These are phyloP conservation scores for Angomonas desouzai DNA, from an alignment of 208 protist species.

Conservation along the genomic window DNA sequence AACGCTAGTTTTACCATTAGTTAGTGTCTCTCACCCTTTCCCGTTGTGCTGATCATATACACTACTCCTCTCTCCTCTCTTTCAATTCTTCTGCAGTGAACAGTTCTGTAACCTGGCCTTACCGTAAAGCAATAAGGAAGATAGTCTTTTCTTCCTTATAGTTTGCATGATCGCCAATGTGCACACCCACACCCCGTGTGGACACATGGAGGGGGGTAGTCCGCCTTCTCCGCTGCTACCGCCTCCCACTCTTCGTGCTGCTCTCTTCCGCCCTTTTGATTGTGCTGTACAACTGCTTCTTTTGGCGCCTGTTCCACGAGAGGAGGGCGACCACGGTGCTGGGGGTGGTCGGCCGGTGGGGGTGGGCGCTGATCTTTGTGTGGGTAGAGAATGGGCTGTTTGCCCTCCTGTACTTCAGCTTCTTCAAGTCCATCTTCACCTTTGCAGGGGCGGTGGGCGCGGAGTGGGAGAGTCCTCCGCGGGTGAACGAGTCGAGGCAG, in stretches of 20 bases:
- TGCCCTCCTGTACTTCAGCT: constrained; percentile 21
- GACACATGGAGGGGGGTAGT: not conserved
- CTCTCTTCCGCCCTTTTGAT: not conserved
- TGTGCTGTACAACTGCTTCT: constrained; percentile 14
- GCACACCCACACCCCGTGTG: not conserved
- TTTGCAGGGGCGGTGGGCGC: constrained; percentile 23
- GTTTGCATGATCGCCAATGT: constrained; percentile 11
- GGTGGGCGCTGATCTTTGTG: not conserved
- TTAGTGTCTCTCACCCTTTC: too few relatives aligned
- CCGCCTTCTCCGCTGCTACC: constrained; percentile 8
- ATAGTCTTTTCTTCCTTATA: not conserved
- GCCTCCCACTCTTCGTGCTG: constrained; percentile 14
- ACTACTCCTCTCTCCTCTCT: too few relatives aligned
- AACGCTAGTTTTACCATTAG: too few relatives aligned
- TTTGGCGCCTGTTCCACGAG: constrained; percentile 8
- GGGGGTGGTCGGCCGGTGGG: not conserved
- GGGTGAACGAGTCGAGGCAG: constrained; percentile 9
- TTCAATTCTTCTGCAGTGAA: too few relatives aligned
- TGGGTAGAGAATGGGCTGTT: constrained; percentile 13
- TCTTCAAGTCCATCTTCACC: constrained; percentile 26
- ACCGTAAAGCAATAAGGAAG: too few relatives aligned
- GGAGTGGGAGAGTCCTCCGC: constrained; percentile 26
- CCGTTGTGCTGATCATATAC: too few relatives aligned
- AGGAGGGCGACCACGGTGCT: not conserved
- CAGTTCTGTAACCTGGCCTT: too few relatives aligned